Evolutionary conservation across 2,329 filamentous ascomycete species (phyloP).

Genomic region (Diplodia corticola): DNA sequence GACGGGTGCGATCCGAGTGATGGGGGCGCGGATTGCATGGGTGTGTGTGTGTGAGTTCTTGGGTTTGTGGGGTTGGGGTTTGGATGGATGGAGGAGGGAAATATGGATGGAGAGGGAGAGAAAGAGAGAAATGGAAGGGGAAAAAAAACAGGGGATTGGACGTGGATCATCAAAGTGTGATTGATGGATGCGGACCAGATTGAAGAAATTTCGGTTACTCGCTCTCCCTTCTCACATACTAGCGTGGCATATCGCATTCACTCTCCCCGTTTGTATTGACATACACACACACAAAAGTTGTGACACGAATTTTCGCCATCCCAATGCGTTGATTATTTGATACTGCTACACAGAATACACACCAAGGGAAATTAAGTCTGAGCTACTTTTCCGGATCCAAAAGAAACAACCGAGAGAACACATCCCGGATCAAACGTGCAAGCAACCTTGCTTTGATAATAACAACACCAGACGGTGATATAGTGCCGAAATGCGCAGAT

Average conservation of each 20-base stretch:
- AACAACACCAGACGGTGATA: background rate
- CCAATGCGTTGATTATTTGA: background rate
- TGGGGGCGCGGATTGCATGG: conserved; percentile 47
- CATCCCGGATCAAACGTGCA: background rate
- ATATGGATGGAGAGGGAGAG: too few relatives aligned
- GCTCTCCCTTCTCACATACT: too few relatives aligned
- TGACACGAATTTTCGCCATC: background rate
- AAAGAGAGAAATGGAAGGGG: too few relatives aligned
- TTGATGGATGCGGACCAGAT: background rate
- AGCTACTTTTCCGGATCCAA: background rate
- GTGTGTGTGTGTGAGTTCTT: conserved; percentile 44
- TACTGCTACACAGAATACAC: conserved; percentile 2
- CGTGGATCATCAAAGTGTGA: too few relatives aligned
- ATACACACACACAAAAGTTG: background rate
- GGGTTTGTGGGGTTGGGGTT: too few relatives aligned
- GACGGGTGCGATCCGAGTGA: conserved; percentile 44
- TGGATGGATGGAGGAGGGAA: background rate
- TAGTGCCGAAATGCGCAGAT: background rate
- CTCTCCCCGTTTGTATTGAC: too few relatives aligned
- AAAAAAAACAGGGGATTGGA: background rate
- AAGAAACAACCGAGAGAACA: background rate
- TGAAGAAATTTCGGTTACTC: background rate
- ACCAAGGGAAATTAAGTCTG: background rate
- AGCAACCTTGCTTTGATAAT: background rate
- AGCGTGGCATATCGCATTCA: too few relatives aligned